Evolutionary conservation across 768 basidiomycete species (phyloP), one percentile per base, ranked within the genome.

Genomic region (Tremella mesenterica): DNA sequence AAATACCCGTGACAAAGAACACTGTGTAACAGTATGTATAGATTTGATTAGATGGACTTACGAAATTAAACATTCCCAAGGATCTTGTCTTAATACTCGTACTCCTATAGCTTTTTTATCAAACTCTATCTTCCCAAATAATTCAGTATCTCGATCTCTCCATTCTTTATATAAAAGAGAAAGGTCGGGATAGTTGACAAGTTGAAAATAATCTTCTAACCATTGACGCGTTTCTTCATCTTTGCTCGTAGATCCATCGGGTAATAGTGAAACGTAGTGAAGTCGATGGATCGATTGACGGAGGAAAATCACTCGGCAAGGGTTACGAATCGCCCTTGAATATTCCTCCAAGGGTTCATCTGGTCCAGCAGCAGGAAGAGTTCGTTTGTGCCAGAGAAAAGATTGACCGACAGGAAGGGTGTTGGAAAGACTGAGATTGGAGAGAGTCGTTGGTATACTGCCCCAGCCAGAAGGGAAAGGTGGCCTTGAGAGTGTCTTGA

Each of bases 11-110:
- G n/a, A n/a, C n/a, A n/a, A n/a, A n/a, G n/a, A n/a, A n/a, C n/a
- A n/a, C n/a, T n/a, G n/a, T n/a, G n/a, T n/a, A n/a, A n/a, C n/a
- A n/a, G n/a, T n/a, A n/a, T 9, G 29, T 21, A 27, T 31, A 50
- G 38, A 33, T 18, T 13, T n/a, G n/a, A n/a, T n/a, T n/a, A n/a
- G 31, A 5, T 29, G 18, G 21, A 81, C 87, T 64, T 73, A 95
- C 91, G 88, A 90, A 39, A 96, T 75, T 26, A 97, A 79, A 64
- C 87, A 92, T 75, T 97, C 93, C 85, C 89, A 97, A 60, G 89
- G 88, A 67, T 93, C 90, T 74, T 97, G 92, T 64, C 87, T 79
- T 34, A 97, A 73, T 54, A 96, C 83, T 50, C 92, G 75, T 41
- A 93, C 86, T 7, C 95, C 95, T 4, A 48, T 48, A 52, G 79